phyloP scores from a whole-genome alignment of 139 green algal species.

The Micractinium conductrix region DNA sequence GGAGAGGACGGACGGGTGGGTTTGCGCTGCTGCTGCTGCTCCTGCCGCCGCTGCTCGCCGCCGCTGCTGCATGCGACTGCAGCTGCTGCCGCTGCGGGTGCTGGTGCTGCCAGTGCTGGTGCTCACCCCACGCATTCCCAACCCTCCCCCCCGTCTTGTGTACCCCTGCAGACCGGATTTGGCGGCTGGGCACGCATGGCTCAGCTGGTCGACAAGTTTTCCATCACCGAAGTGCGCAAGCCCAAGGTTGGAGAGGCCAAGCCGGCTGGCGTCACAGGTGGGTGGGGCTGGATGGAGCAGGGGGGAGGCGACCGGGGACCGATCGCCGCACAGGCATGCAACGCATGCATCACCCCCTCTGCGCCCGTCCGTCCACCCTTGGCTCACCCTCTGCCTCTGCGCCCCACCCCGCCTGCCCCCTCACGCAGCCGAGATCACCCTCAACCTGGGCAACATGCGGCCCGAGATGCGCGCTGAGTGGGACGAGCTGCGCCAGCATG shows the following conservation, averaged over 20 bases:
- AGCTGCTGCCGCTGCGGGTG: too few relatives aligned
- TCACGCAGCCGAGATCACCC: conserved; percentile 43
- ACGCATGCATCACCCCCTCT: too few relatives aligned
- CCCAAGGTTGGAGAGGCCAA: conserved; percentile 90
- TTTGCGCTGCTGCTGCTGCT: too few relatives aligned
- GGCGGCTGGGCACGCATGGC: conserved; percentile 97
- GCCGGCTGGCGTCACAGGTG: conserved; percentile 81
- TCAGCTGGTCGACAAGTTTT: conserved; percentile 70
- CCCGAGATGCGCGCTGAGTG: conserved; percentile 84
- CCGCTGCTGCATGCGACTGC: too few relatives aligned
- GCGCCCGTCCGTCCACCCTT: too few relatives aligned
- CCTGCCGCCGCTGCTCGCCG: too few relatives aligned
- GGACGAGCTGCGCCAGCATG: conserved; percentile 93
- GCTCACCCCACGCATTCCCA: background rate
- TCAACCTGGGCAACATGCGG: conserved; percentile 70
- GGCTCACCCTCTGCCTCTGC: background rate
- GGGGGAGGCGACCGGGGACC: too few relatives aligned
- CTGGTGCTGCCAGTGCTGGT: background rate
- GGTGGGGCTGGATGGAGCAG: too few relatives aligned
- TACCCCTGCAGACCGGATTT: conserved; percentile 52
- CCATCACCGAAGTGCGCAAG: conserved; percentile 75
- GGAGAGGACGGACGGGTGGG: background rate
- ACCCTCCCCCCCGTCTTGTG: background rate
- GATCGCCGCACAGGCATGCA: too few relatives aligned
- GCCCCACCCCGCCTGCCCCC: background rate